Evolutionary conservation across 306 rosid species (phyloP), one percentile per base, ranked within the genome.

Genomic region (Prunus davidiana): DNA sequence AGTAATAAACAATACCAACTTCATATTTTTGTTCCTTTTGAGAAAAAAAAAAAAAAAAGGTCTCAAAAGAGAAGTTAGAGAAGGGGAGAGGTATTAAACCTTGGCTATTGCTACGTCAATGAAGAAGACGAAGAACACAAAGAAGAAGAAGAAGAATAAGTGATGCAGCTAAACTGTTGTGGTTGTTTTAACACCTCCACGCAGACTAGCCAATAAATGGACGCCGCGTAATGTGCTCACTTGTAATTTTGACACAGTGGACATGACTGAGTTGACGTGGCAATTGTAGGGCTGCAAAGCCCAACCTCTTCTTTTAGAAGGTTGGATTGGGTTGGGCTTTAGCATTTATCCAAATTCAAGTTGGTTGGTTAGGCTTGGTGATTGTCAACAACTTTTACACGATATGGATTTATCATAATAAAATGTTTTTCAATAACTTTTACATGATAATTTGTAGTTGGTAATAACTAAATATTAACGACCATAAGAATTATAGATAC

Each of bases 11-110:
- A 86, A 19, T 2, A 73, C 19, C 30, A 77, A 12, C 81, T 72
- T 86, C 97, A 90, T 94, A 22, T 69, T 52, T 43, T 50, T 11
- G 28, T 50, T 6, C 8, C 20, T 67, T 28, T 32, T 4, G 27
- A 65, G 60, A 22, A 5, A 3, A 24, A 68, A 52, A n/a, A 4
- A 8, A 12, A 11, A 6, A 0, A 3, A n/a, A n/a, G n/a, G 2
- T n/a, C 3, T 34, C 20, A 55, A 38, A 10, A 2, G 71, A 12
- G 38, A 14, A 12, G 14, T 14, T 6, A 16, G 46, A 30, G 24
- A 30, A 3, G 67, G 12, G 41, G 34, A 68, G 73, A 68, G 73
- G 72, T 52, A 6, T 55, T 9, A 10, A 43, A 73, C 56, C 68
- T 70, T 51, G 5, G 47, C 63, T 52, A 10, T 27, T 28, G 62